Base-by-base conservation (phyloP, 2,329 filamentous ascomycete genomes). In the Cytospora schulzeri region DNA sequence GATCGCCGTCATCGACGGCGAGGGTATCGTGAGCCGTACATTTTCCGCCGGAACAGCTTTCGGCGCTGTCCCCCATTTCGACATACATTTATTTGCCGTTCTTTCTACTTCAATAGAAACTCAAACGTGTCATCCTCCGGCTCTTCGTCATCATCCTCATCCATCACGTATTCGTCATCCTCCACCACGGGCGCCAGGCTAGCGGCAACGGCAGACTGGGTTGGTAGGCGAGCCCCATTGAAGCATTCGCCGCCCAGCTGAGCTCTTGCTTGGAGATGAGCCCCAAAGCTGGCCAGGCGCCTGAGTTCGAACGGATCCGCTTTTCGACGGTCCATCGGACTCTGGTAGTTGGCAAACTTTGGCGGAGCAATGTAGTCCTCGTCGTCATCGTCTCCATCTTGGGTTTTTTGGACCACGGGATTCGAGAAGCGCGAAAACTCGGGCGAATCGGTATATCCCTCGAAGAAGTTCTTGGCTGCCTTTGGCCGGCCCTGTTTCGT, bases 71-170 rank as follows among this genome's bases (percentile, higher is more conserved):
- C 38, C 35, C 17, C 22, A 14, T 35, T 33, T 24, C 31, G 31
- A 53, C 38, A 8, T 12, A n/a, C 48, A 33, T n/a, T n/a, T n/a
- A n/a, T n/a, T n/a, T n/a, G 19, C 24, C 9, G 24, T 17, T n/a
- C 38, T 22, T 31, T 38, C 51, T 28, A 60, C 9, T 31, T 61
- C 14, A 58, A 31, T 24, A 64, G 50, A 35, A 66, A 66, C 28
- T 66, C 64, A n/a, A 66, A 66, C n/a, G 64, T 66, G 33, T 66
- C 64, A 11, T 66, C 64, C 28, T 62, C 63, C 14, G 61, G 64
- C 35, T 35, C 64, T 17, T 63, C 57, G 38, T 63, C 57, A 50
- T 63, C 60, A 22, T 60, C 61, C 4, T 64, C 60, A 45, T 60
- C 61, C 22, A 35, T n/a, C 17, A 19, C 22, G 9, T 50, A 5